These are phyloP conservation scores for Hypoxylon crocopeplum DNA, from an alignment of 495 filamentous ascomycete species.

Conservation along the genomic window DNA sequence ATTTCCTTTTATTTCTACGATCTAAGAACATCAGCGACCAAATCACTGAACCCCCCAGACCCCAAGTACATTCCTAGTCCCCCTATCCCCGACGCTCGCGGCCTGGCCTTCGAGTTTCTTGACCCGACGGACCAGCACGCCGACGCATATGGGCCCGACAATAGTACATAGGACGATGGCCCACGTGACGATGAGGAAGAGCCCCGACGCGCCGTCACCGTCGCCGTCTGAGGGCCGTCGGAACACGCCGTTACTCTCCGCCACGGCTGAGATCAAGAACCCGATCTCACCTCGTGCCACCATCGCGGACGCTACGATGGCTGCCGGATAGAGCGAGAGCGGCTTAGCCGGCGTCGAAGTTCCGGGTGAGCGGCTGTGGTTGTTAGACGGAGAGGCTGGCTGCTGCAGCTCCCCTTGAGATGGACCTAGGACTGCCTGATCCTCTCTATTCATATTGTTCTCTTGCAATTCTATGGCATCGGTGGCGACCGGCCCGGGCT, in stretches of 20 bases:
- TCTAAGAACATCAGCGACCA: no score
- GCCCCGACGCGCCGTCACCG: conserved; percentile 45
- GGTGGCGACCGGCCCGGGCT: no score
- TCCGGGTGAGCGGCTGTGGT: background rate
- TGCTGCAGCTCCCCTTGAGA: background rate
- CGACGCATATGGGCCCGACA: conserved; percentile 72
- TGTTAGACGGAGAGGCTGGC: background rate
- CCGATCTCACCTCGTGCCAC: conserved; percentile 80
- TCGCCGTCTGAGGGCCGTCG: conserved; percentile 29
- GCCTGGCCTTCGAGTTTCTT: conserved; percentile 34
- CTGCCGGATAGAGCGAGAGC: conserved; percentile 64
- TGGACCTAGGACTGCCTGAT: background rate
- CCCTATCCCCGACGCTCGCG: conserved; percentile 5
- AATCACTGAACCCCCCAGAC: conserved; percentile 42
- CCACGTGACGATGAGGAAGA: conserved; percentile 75
- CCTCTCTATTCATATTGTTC: background rate
- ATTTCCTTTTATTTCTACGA: no score
- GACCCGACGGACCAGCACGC: conserved; percentile 58
- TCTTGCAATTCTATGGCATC: background rate
- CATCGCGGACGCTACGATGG: conserved; percentile 70
- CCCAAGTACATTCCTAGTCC: conserved; percentile 30
- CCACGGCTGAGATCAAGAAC: conserved; percentile 76
- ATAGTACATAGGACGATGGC: conserved; percentile 78
- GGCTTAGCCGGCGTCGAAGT: conserved; percentile 48
- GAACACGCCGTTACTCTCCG: conserved; percentile 66